A percentile compares a stretch with the other conserved stretches of the same genome.
Evolutionary conservation across 805 yeast species (phyloP).

Genomic region (Candida xyloterini): DNA sequence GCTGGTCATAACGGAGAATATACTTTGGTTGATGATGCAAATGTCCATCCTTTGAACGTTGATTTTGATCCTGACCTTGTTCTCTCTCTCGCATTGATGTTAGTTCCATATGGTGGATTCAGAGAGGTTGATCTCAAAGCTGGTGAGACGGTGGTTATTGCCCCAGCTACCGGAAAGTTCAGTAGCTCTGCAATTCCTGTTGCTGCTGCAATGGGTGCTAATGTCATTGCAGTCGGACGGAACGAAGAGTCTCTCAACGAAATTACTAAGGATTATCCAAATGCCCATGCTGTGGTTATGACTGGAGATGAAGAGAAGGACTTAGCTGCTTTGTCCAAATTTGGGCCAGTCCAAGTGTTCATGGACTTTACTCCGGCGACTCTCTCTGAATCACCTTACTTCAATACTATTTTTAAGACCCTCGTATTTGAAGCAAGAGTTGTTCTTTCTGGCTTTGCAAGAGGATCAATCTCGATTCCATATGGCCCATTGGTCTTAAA

Average conservation of each 20-base stretch:
- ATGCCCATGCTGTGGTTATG: conserved; percentile 4
- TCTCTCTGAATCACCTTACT: background rate
- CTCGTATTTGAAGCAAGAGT: conserved; percentile 4
- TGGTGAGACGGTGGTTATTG: conserved; percentile 9
- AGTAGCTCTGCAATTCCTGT: conserved; percentile 14
- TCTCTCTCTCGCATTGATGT: background rate
- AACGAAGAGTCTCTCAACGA: conserved; percentile 1
- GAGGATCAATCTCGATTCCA: background rate
- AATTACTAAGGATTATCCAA: background rate
- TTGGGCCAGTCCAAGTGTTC: conserved; percentile 4
- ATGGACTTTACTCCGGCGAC: conserved; percentile 6
- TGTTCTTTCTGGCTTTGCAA: conserved; percentile 5
- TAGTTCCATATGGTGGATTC: conserved; percentile 7
- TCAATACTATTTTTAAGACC: background rate
- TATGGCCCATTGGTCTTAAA: conserved; percentile 3
- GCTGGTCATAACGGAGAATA: conserved; percentile 8
- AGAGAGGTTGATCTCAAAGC: conserved; percentile 2
- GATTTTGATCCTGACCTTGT: background rate
- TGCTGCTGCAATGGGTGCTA: conserved; percentile 13
- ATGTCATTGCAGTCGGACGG: conserved; percentile 10
- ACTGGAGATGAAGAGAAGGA: conserved; percentile 6
- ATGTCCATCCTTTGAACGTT: conserved; percentile 4
- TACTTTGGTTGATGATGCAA: conserved; percentile 1
- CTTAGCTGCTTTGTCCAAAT: background rate
- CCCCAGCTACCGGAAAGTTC: conserved; percentile 11